phyloP scores from a whole-genome alignment of 768 basidiomycete genomes.

The Collybiopsis confluens region DNA sequence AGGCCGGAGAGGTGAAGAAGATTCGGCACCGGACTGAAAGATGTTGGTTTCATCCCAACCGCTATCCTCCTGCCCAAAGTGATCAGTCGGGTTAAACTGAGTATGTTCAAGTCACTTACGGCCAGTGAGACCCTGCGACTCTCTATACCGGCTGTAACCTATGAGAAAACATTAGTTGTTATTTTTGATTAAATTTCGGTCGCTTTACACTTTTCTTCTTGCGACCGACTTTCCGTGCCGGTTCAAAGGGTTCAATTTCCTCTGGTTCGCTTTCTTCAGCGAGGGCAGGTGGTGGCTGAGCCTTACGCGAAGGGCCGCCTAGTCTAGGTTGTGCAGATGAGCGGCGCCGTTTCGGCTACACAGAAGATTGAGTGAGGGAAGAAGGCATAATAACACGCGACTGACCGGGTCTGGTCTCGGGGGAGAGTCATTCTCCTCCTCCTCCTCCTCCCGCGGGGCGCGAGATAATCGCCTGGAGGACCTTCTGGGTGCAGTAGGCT shows the following conservation, averaged over 20 bases:
- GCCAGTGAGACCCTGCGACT: constrained; percentile 52
- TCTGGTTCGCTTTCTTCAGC: constrained; percentile 78
- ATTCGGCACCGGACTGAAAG: constrained; percentile 87
- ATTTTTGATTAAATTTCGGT: neutral
- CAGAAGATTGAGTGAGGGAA: constrained; percentile 10
- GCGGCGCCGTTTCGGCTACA: constrained; percentile 67
- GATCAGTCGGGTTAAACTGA: constrained; percentile 3
- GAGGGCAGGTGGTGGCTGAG: constrained; percentile 37
- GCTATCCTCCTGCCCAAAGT: constrained; percentile 59
- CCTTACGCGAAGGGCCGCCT: constrained; percentile 38
- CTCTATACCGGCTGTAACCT: constrained; percentile 48
- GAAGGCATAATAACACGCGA: constrained; percentile 10
- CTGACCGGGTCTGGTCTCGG: constrained; percentile 54
- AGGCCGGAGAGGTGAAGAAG: constrained; percentile 72
- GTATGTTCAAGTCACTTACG: constrained; percentile 21
- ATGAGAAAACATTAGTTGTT: too few relatives aligned
- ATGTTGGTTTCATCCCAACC: constrained; percentile 91
- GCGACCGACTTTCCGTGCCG: constrained; percentile 60
- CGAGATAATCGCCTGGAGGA: constrained; percentile 66
- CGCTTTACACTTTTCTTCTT: constrained; percentile 53
- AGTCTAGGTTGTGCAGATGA: constrained; percentile 74
- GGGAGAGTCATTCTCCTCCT: constrained; percentile 36
- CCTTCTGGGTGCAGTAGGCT: constrained; percentile 34
- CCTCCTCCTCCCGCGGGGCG: constrained; percentile 43
- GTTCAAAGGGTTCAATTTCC: constrained; percentile 33